Base-by-base conservation (phyloP, 192 early-diverging fungal species). In the Coemansia aciculifera region DNA sequence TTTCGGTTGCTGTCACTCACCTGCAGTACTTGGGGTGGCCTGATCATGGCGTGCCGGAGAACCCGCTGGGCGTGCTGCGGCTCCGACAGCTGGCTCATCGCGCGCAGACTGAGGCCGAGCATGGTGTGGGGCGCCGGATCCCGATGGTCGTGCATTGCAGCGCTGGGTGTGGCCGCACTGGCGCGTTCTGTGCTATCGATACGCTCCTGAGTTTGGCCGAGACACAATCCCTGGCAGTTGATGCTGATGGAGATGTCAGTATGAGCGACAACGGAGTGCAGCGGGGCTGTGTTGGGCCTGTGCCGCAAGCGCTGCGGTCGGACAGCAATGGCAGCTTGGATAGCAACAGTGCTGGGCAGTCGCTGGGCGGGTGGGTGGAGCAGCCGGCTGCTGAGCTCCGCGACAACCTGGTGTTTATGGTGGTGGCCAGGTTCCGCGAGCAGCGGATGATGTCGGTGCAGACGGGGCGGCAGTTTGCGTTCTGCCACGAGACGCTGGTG, bases 401-500 rank as follows among this genome's bases (percentile, higher is more conserved):
- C 21, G 68, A 76, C 15, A 90, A 94, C 71, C 63, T 90, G 37
- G 85, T 94, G 19, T 87, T 84, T 29, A 77, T 86, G 59, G 75
- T 86, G 0, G 85, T 93, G 51, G 79, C 78, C 37, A 75, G 80
- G 6, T 88, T 95, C 70, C 78, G 93, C 64, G 86, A 89, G 68
- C 92, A 94, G 67, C 86, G 94, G 29, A 76, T 95, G 34, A 83
- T 84, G 11, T 90, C 92, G 87, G 94, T 95, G n/a, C 94, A 95
- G 77, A 90, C 90, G 2, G 68, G 90, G 39, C 67, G 82, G 46
- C 94, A 95, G 81, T 95, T 88, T 84, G 89, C 86, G 23, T 94
- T 93, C 69, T 92, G 91, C 74, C 93, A 95, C 67, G 91, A 94
- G 65, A 89, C 92, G 2, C 75, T 93, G 62, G 67, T 78, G 52